These are phyloP conservation scores for Escovopsis sp. DNA, from an alignment of 2,329 filamentous ascomycete species.

Conservation along the genomic window DNA sequence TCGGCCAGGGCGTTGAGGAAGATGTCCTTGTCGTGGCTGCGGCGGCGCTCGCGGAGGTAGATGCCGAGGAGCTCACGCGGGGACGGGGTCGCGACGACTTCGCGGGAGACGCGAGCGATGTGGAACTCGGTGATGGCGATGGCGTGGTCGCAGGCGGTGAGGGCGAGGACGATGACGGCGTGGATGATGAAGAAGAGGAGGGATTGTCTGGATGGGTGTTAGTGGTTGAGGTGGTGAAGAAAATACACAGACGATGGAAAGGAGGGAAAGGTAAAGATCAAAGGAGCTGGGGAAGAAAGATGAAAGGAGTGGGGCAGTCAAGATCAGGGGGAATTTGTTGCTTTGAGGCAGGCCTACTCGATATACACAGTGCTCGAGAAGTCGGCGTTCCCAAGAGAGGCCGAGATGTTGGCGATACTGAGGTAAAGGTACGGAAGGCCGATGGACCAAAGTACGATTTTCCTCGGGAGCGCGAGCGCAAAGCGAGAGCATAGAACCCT, in stretches of 20 bases:
- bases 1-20: slow-evolving; percentile 17
- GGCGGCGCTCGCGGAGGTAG: neutral
- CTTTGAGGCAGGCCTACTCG: slow-evolving; percentile 24
- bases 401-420: slow-evolving; percentile 57
- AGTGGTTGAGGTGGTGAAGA: too few relatives aligned
- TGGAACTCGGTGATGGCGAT: slow-evolving; percentile 40
- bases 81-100: neutral
- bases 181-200: slow-evolving; percentile 61
- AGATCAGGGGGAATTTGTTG: too few relatives aligned
- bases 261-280: too few relatives aligned
- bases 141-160: slow-evolving; percentile 54
- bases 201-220: slow-evolving; percentile 40
- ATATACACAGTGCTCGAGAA: slow-evolving; percentile 52
- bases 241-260: too few relatives aligned
- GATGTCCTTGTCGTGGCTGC: neutral
- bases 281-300: too few relatives aligned
- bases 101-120: neutral
- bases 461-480: slow-evolving; percentile 1
- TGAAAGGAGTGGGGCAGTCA: too few relatives aligned
- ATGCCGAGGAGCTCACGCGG: neutral
- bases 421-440: slow-evolving; percentile 50
- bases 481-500: slow-evolving; percentile 2
- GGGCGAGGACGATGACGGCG: slow-evolving; percentile 50
- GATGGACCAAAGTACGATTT: slow-evolving; percentile 49
- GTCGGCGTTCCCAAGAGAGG: slow-evolving; percentile 55